Evolutionary conservation across 2,329 filamentous ascomycete genomes (phyloP).

Genomic region (Akanthomyces lecanii): DNA sequence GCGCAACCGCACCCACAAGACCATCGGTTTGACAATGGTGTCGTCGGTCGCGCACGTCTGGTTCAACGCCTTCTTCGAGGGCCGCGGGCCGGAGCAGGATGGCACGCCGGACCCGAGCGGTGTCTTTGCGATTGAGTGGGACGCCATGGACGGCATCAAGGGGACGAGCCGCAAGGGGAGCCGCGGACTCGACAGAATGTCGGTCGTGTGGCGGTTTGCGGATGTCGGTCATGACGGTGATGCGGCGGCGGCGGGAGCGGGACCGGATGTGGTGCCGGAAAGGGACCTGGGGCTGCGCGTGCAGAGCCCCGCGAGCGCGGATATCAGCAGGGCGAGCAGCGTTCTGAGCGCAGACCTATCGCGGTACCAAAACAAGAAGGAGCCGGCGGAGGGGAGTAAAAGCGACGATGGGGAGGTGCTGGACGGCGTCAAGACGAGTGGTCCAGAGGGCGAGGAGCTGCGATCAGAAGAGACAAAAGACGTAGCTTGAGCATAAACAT

Average conservation of each 20-base stretch:
- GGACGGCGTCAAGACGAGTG: conserved; percentile 34
- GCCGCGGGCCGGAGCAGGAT: conserved; percentile 63
- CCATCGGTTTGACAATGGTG: conserved; percentile 81
- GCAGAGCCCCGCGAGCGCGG: conserved; percentile 59
- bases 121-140: conserved; percentile 56
- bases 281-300: conserved; percentile 66
- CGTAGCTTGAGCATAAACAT: not conserved
- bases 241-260: conserved; percentile 48
- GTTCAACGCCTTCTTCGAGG: conserved; percentile 96
- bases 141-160: conserved; percentile 88
- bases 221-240: conserved; percentile 11
- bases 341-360: conserved; percentile 40
- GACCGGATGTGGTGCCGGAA: conserved; percentile 47
- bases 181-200: conserved; percentile 73
- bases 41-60: conserved; percentile 92
- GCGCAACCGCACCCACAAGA: conserved; percentile 71
- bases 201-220: conserved; percentile 72
- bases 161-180: conserved; percentile 80
- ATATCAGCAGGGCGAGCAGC: conserved; percentile 70
- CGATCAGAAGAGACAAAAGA: conserved; percentile 13
- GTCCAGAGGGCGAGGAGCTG: conserved; percentile 34
- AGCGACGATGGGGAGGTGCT: conserved; percentile 23
- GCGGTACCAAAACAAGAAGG: not conserved
- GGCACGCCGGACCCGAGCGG: conserved; percentile 65
- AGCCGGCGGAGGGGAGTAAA: conserved; percentile 12